Evolutionary conservation across 2,329 filamentous ascomycete species (phyloP).

Genomic region (Trichoderma gracile): DNA sequence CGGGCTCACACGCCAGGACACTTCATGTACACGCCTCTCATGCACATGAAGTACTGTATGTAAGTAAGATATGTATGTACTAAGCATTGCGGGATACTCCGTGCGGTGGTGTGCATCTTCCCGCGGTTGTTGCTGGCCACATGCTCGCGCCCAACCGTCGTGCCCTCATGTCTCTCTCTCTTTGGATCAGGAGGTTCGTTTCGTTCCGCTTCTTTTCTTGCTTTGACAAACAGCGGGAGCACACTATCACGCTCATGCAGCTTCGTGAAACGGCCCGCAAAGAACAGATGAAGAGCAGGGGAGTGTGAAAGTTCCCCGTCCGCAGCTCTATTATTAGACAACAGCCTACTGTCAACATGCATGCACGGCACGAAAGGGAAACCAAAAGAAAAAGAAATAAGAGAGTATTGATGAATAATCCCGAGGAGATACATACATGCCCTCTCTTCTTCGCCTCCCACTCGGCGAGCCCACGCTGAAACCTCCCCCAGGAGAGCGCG

Average conservation of each 20-base stretch:
- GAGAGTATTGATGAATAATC: neutral
- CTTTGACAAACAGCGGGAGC: neutral
- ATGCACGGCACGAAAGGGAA: neutral
- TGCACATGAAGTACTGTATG: too few species aligned
- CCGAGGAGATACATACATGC: neutral
- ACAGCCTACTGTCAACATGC: neutral
- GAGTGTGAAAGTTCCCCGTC: neutral
- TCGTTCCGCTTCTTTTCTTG: neutral
- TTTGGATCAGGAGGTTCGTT: neutral
- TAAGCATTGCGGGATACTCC: too few species aligned
- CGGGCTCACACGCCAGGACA: too few species aligned
- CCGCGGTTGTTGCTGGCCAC: neutral
- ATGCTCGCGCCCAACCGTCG: conserved; percentile 5
- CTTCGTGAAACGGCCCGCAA: conserved; percentile 10
- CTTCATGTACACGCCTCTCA: too few species aligned
- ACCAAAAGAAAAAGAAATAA: neutral
- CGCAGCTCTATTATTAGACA: conserved; percentile 2
- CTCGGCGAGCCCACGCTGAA: conserved; percentile 20
- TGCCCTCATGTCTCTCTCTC: neutral
- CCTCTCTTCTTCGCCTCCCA: conserved; percentile 10
- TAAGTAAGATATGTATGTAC: neutral
- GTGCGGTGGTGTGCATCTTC: neutral
- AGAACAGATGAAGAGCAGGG: neutral
- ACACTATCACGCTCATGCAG: conserved; percentile 11
- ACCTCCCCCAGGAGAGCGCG: neutral